phyloP scores from a whole-genome alignment of 179 eudicot genomes.

The Beta lomatogona region DNA sequence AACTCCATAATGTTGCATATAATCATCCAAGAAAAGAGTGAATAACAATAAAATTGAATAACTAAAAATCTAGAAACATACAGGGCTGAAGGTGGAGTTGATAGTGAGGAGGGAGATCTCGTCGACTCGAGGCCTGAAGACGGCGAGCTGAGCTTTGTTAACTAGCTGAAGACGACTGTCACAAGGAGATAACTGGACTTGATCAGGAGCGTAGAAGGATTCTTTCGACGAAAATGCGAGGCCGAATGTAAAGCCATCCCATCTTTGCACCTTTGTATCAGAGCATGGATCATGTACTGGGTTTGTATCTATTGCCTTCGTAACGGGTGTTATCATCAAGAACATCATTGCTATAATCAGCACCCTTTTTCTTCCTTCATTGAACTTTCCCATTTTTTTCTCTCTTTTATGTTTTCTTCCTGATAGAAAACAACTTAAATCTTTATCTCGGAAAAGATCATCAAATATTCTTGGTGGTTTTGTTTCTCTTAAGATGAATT shows the following conservation, averaged over 20 bases:
- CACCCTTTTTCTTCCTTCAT: constrained; percentile 6
- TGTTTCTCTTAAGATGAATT: not conserved
- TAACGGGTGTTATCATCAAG: constrained; percentile 25
- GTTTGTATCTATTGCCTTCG: constrained; percentile 55
- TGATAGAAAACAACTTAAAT: not conserved
- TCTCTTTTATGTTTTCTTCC: not conserved
- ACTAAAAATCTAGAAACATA: constrained; percentile 20
- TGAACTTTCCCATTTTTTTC: constrained; percentile 22
- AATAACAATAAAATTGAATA: not conserved
- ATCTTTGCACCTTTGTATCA: constrained; percentile 58
- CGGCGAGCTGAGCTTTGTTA: constrained; percentile 49
- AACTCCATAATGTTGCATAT: not conserved
- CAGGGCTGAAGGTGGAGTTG: constrained; percentile 58
- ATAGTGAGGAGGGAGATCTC: constrained; percentile 76
- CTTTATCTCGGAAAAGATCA: not conserved
- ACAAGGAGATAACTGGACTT: constrained; percentile 82
- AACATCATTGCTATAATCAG: constrained; percentile 21
- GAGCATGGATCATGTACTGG: constrained; percentile 64
- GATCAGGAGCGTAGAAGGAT: constrained; percentile 37
- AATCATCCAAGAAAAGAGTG: not conserved
- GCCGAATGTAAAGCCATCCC: constrained; percentile 78
- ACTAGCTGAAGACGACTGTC: constrained; percentile 63
- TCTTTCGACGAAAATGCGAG: constrained; percentile 33
- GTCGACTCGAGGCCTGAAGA: constrained; percentile 80
- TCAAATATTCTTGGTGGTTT: not conserved